These are phyloP conservation scores for Citrus trifoliata DNA, from an alignment of 345 rosid genomes.

Conservation along the genomic window DNA sequence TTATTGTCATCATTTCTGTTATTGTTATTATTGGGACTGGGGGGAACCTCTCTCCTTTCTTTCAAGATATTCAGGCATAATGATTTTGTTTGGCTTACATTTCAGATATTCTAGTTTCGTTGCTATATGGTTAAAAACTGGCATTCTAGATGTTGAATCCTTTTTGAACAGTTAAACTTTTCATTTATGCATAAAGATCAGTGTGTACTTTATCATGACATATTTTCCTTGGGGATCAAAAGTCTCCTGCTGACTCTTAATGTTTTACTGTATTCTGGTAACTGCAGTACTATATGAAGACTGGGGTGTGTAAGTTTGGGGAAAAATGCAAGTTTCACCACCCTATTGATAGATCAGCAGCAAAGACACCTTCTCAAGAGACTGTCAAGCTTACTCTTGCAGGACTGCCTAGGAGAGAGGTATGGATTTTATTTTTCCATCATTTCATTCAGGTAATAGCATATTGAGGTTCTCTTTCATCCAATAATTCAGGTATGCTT, in stretches of 20 bases:
- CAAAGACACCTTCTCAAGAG: conserved; percentile 42
- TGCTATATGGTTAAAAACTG: neutral
- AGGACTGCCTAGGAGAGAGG: conserved; percentile 97
- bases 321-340: conserved; percentile 89
- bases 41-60: neutral
- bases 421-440: conserved; percentile 16
- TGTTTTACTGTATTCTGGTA: neutral
- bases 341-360: conserved; percentile 58
- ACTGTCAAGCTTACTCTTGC: conserved; percentile 80
- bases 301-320: conserved; percentile 81
- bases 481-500: neutral
- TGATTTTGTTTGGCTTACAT: neutral
- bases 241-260: neutral
- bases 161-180: neutral
- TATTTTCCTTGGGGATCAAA: neutral
- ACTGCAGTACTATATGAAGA: conserved; percentile 84
- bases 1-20: neutral
- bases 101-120: neutral
- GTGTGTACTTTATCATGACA: neutral
- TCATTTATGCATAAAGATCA: neutral
- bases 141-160: neutral
- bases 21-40: neutral
- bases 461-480: neutral
- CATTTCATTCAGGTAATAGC: neutral
- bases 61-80: neutral